Evolutionary conservation across 2,329 filamentous ascomycete genomes (phyloP).

Genomic region (Alternaria postmessia): DNA sequence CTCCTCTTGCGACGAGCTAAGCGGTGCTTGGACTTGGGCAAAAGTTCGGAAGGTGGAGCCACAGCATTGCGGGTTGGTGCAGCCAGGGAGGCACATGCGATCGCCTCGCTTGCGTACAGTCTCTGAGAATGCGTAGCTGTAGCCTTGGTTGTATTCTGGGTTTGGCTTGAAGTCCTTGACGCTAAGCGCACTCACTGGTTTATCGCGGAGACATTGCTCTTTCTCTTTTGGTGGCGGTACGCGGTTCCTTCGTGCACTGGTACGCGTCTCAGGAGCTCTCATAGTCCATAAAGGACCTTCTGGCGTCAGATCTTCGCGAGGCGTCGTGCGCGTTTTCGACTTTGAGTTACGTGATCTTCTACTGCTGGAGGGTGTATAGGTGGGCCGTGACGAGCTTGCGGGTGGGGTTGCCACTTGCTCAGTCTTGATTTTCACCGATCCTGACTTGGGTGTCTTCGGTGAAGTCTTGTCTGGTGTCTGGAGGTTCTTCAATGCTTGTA

Average conservation of each 20-base stretch:
- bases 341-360: conserved; percentile 2
- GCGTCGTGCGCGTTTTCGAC: conserved; percentile 9
- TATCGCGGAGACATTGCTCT: conserved; percentile 56
- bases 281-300: conserved; percentile 37
- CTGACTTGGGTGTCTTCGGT: conserved; percentile 18
- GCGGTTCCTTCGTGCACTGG: conserved; percentile 15
- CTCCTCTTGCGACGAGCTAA: conserved; percentile 48
- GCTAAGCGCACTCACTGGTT: conserved; percentile 64
- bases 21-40: conserved; percentile 55
- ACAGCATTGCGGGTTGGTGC: conserved; percentile 78
- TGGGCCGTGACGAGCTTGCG: conserved; percentile 10
- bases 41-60: conserved; percentile 74
- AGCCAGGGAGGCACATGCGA: conserved; percentile 75
- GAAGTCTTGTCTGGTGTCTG: conserved; percentile 23
- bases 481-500: conserved; percentile 22
- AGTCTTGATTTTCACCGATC: conserved; percentile 21
- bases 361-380: conserved; percentile 10
- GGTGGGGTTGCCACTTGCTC: conserved; percentile 27
- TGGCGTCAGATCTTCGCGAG: conserved; percentile 17
- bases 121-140: conserved; percentile 76
- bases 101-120: conserved; percentile 75
- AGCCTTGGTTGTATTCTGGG: conserved; percentile 72
- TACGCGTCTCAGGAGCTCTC: conserved; percentile 23
- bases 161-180: conserved; percentile 85
- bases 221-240: conserved; percentile 13